Evolutionary conservation across 2,329 filamentous ascomycete genomes (phyloP).

Genomic region (Microcera coccophila): DNA sequence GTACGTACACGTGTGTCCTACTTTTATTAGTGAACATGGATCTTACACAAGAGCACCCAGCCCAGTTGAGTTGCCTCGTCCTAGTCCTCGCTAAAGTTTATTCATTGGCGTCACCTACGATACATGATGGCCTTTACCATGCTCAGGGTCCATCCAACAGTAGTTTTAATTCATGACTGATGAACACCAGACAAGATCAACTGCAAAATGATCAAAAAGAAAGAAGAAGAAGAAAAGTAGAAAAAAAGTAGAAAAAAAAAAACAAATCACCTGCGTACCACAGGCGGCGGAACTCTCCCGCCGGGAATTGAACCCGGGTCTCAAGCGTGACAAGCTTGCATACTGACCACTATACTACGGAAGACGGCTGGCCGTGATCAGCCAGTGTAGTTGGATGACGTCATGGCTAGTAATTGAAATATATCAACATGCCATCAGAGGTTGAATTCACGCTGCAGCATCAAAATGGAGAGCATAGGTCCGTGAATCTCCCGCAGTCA

Average conservation of each 20-base stretch:
- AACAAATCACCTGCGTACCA: not conserved
- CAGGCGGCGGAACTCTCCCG: not conserved
- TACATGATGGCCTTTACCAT: not conserved
- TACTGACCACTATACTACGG: constrained; percentile 1
- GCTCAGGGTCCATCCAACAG: not conserved
- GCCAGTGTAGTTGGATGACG: not conserved
- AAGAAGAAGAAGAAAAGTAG: not conserved
- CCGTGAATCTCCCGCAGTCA: too few relatives aligned
- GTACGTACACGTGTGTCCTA: not conserved
- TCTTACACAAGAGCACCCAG: too few relatives aligned
- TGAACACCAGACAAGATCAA: not conserved
- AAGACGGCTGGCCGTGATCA: not conserved
- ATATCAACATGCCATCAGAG: too few relatives aligned
- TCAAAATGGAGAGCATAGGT: too few relatives aligned
- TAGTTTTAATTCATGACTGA: not conserved
- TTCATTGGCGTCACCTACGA: not conserved
- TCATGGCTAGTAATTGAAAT: not conserved
- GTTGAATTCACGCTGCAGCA: too few relatives aligned
- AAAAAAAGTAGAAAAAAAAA: not conserved
- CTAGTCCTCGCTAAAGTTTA: not conserved
- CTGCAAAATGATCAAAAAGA: too few relatives aligned
- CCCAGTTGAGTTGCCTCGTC: not conserved
- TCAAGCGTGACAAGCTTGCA: constrained; percentile 1
- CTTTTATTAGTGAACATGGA: not conserved
- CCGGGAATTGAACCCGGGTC: constrained; percentile 1